These are phyloP conservation scores for Heliosperma pusillum DNA, from an alignment of 148 eudicot genomes.

Conservation along the genomic window DNA sequence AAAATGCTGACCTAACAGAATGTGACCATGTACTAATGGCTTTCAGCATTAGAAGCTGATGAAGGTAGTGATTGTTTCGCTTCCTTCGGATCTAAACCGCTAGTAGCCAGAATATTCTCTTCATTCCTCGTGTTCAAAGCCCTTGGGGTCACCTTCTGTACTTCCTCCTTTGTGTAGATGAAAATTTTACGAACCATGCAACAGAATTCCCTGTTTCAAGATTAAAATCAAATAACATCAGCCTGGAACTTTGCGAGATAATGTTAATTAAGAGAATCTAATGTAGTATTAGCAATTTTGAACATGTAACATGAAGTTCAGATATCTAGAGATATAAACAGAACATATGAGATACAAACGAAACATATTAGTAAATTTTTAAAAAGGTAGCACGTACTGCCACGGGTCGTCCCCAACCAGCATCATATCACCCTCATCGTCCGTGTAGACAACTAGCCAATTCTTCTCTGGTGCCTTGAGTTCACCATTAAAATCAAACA, in stretches of 20 bases:
- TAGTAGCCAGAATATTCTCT: slow-evolving; percentile 43
- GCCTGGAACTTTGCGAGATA: not conserved
- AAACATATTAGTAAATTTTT: not conserved
- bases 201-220: slow-evolving; percentile 69
- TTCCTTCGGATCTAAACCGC: slow-evolving; percentile 55
- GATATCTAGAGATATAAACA: not conserved
- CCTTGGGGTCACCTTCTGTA: slow-evolving; percentile 75
- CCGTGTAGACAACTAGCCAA: slow-evolving; percentile 88
- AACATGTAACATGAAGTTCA: not conserved
- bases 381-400: slow-evolving; percentile 53
- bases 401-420: slow-evolving; percentile 99
- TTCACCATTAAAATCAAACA: slow-evolving; percentile 85
- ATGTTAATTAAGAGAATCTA: not conserved
- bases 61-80: slow-evolving; percentile 38
- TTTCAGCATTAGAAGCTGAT: slow-evolving; percentile 39
- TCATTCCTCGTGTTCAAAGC: slow-evolving; percentile 49
- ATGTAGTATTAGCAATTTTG: not conserved
- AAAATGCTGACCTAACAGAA: slow-evolving; percentile 29
- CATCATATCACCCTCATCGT: slow-evolving; percentile 99
- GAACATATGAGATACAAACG: no score
- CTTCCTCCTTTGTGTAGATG: slow-evolving; percentile 90
- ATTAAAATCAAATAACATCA: slow-evolving; percentile 1
- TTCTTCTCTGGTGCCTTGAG: slow-evolving; percentile 56
- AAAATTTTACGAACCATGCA: slow-evolving; percentile 84
- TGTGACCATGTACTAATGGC: slow-evolving; percentile 26